Evolutionary conservation across 352 stramenopile species (phyloP), one percentile per base, ranked within the genome.

Genomic region (Phytophthora brassicae): DNA sequence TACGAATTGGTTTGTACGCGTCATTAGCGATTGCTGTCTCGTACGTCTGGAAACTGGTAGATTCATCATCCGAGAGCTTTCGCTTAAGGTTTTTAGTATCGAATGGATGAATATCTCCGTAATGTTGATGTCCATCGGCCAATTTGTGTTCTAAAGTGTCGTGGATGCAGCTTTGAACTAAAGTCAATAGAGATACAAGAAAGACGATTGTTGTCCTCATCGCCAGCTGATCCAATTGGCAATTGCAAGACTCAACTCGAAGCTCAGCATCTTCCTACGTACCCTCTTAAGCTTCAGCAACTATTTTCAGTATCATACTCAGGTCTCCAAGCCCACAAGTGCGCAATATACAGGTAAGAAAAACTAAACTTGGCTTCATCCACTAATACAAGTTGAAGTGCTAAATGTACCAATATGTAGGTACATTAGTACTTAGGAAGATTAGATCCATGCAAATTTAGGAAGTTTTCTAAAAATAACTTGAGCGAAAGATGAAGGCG

Each of bases 401-500:
- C 17, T 23, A 29, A 11, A 42, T 20, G 26, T 53, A 53, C 46
- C 29, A 42, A 14, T 41, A 14, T 14, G 11, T 23, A n/a, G 1
- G 17, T 13, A 19, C 1, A 14, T 16, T 50, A 20, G 43, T 35
- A 50, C 43, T 50, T 50, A 36, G n/a, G n/a, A n/a, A n/a, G n/a
- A n/a, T n/a, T n/a, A n/a, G n/a, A n/a, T n/a, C n/a, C n/a, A n/a
- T n/a, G n/a, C n/a, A n/a, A n/a, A n/a, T n/a, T n/a, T n/a, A n/a
- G n/a, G n/a, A n/a, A n/a, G n/a, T 9, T 26, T 45, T 24, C 38
- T 17, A 45, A 13, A 39, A 39, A 39, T 39, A 39, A 44, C 19
- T 23, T 44, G 16, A n/a, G 7, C 39, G 8, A 44, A 41, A 60
- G 35, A 96, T 97, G 89, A 97, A 97, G 79, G 89, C 88, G 64